A percentile compares a stretch with the other conserved stretches of the same genome.
phyloP scores from a whole-genome alignment of 768 basidiomycete species.

The Trametes gibbosa region DNA sequence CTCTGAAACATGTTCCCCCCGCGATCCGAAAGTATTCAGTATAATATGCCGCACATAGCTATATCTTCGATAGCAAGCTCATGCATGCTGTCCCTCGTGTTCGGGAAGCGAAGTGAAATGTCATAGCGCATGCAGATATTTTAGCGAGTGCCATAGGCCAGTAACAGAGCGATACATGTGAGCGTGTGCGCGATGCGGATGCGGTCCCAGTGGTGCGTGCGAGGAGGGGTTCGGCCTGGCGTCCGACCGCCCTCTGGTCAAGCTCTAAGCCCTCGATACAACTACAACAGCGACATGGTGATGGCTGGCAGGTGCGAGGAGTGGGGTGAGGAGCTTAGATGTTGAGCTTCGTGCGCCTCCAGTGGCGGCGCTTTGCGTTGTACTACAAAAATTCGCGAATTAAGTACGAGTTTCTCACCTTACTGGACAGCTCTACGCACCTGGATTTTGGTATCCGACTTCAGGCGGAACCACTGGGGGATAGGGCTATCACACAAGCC shows the following conservation, averaged over 20 bases:
- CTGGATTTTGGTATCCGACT: slow-evolving; percentile 94
- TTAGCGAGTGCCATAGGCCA: slow-evolving; percentile 25
- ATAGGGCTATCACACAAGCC: slow-evolving; percentile 65
- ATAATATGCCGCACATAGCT: too few relatives aligned
- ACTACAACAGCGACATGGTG: slow-evolving; percentile 16
- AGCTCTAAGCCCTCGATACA: slow-evolving; percentile 16
- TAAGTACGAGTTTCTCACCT: neutral
- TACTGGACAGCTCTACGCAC: slow-evolving; percentile 35
- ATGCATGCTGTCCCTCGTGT: too few relatives aligned
- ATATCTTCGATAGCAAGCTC: too few relatives aligned
- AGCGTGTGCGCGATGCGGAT: slow-evolving; percentile 17
- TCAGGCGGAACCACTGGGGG: slow-evolving; percentile 98
- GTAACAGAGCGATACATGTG: slow-evolving; percentile 26
- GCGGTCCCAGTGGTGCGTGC: slow-evolving; percentile 16
- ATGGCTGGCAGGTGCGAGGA: slow-evolving; percentile 3
- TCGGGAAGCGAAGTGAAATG: neutral
- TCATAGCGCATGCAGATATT: slow-evolving; percentile 23
- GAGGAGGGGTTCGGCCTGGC: slow-evolving; percentile 5
- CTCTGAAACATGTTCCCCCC: too few relatives aligned
- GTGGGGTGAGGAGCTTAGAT: slow-evolving; percentile 49
- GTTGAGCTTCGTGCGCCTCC: slow-evolving; percentile 99
- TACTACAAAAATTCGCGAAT: slow-evolving; percentile 46
- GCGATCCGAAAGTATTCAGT: too few relatives aligned
- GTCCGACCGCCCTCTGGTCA: slow-evolving; percentile 15
- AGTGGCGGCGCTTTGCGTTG: slow-evolving; percentile 97